Evolutionary conservation across 1,284 basidiomycete genomes (phyloP), one percentile per base, ranked within the genome.

Genomic region (Dichomitus squalens): DNA sequence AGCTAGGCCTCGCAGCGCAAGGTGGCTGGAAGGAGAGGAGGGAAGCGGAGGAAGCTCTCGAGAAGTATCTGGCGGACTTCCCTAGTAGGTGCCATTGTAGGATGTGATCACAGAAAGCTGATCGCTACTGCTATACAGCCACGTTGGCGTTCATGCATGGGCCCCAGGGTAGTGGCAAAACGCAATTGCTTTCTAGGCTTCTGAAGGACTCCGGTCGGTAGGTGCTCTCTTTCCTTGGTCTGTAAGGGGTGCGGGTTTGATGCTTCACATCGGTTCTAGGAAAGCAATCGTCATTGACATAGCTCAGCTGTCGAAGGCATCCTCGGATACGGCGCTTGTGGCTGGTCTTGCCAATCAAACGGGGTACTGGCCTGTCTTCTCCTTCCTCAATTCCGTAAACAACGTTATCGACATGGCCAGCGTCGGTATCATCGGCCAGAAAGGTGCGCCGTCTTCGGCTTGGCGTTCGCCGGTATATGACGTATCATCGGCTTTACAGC

Each of bases 361-460:
- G 0, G 94, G 95, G 51, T 97, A 96, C 72, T 90, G 88, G 81
- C 95, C 95, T 2, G 80, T 94, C 6, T 98, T 98, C 74, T 89
- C 89, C 4, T 94, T 96, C 78, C 75, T 97, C 54, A 90, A 90
- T 67, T 93, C 91, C 0, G 73, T 96, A 67, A 94, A 88, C 70
- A 91, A 85, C 60, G 75, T 98, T 55, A 87, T 98, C 58, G 96
- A 99, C 69, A 80, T 99, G n/a, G 95, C 93, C 0, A 90, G 90
- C 53, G 85, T 96, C 35, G 95, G 96, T 7, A 70, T 99, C 21
- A 98, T 98, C 65, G 96, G 96, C 1, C 95, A 96, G 70, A 98
- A 98, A 78, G 84, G 91, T 90, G 59, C 29, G 69, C 14, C 16
- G 20, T 7, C 8, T 18, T 20, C 21, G 11, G n/a, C 39, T n/a